Evolutionary conservation across 768 basidiomycete genomes (phyloP).

Genomic region (Dioszegia aurantiaca): DNA sequence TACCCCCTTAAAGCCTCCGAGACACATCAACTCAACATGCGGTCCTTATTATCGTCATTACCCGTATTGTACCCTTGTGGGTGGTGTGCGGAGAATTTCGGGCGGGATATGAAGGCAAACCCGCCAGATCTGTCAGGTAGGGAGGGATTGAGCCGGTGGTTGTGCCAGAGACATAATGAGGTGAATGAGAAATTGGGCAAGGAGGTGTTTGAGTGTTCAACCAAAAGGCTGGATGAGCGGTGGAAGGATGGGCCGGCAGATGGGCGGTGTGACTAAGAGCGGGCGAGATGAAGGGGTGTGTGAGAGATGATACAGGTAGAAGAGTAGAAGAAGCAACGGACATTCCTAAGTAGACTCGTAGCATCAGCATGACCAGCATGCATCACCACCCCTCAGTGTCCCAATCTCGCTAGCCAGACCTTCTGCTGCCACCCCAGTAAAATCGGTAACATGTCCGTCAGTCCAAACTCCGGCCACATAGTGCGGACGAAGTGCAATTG

Average conservation of each 20-base stretch:
- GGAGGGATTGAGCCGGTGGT: slow-evolving; percentile 70
- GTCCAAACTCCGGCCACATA: slow-evolving; percentile 91
- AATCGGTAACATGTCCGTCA: slow-evolving; percentile 81
- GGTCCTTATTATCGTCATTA: slow-evolving; percentile 69
- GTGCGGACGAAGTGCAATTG: slow-evolving; percentile 79
- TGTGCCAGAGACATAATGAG: slow-evolving; percentile 88
- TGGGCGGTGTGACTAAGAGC: slow-evolving; percentile 73
- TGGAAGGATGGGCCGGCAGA: slow-evolving; percentile 90
- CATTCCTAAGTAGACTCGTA: too few relatives aligned
- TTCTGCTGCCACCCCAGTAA: slow-evolving; percentile 83
- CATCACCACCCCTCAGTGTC: slow-evolving; percentile 14
- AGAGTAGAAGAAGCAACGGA: background rate
- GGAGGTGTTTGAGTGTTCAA: slow-evolving; percentile 69
- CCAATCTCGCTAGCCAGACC: slow-evolving; percentile 56
- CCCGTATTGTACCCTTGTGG: slow-evolving; percentile 84
- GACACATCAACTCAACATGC: slow-evolving; percentile 77
- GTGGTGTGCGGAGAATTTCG: slow-evolving; percentile 80
- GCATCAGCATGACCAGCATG: slow-evolving; percentile 2
- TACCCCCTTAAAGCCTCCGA: slow-evolving; percentile 80
- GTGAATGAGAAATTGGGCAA: slow-evolving; percentile 87
- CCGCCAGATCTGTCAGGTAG: slow-evolving; percentile 78
- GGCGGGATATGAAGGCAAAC: slow-evolving; percentile 62
- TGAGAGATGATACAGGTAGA: background rate
- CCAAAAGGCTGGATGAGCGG: slow-evolving; percentile 69
- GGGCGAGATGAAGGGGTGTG: background rate